phyloP scores from a whole-genome alignment of 2,329 filamentous ascomycete genomes.

The Parafenestella ontariensis region DNA sequence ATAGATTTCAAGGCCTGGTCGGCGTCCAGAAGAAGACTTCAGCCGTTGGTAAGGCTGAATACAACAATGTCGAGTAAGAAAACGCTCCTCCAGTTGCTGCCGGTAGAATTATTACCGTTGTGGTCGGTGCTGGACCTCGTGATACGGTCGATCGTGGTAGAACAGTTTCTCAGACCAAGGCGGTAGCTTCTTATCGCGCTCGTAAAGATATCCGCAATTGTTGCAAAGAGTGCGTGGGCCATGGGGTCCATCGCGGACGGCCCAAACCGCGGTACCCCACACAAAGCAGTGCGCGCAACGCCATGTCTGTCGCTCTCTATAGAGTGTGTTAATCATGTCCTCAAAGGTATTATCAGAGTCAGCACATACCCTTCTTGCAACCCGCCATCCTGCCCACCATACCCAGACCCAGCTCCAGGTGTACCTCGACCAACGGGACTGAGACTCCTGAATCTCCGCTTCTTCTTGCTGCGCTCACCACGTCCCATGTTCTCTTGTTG shows the following conservation, averaged over 20 bases:
- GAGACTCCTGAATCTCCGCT: conserved; percentile 86
- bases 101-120: conserved; percentile 11
- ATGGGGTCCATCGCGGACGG: conserved; percentile 86
- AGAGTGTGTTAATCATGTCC: conserved; percentile 18
- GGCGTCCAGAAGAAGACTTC: not conserved
- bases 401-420: conserved; percentile 73
- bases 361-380: conserved; percentile 52
- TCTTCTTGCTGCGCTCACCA: conserved; percentile 94
- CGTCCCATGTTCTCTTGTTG: conserved; percentile 81
- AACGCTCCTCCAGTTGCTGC: not conserved
- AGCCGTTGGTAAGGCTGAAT: not conserved
- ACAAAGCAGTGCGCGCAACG: conserved; percentile 86
- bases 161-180: conserved; percentile 78
- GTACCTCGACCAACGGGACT: conserved; percentile 85
- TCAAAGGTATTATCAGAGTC: conserved; percentile 1
- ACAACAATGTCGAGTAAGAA: not conserved
- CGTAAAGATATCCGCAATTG: conserved; percentile 89
- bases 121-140: conserved; percentile 30
- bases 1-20: not conserved
- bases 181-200: conserved; percentile 84
- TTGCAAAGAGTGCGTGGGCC: conserved; percentile 87
- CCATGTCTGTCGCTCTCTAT: conserved; percentile 80
- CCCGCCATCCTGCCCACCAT: conserved; percentile 71
- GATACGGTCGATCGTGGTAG: conserved; percentile 48
- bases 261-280: conserved; percentile 92